These are phyloP conservation scores for Amylocystis lapponica DNA, from an alignment of 768 basidiomycete genomes.

Conservation along the genomic window DNA sequence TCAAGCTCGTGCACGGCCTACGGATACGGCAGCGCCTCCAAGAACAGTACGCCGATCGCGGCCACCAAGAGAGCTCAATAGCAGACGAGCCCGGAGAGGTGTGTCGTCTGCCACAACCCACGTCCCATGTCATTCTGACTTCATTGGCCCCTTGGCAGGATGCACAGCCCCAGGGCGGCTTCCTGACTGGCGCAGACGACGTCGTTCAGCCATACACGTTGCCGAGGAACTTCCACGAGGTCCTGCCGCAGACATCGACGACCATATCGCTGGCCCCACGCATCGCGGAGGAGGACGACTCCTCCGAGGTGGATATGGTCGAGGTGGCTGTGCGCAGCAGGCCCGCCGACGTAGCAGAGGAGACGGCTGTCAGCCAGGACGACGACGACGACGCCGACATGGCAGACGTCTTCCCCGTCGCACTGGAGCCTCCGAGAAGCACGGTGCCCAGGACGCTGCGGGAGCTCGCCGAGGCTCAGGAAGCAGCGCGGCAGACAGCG, in stretches of 20 bases:
- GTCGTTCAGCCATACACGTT: slow-evolving; percentile 70
- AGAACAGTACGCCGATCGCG: slow-evolving; percentile 55
- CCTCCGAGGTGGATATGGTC: background rate
- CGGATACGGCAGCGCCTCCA: slow-evolving; percentile 80
- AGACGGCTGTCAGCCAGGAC: slow-evolving; percentile 24
- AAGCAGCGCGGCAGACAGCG: slow-evolving; percentile 10
- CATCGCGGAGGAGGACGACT: slow-evolving; percentile 1
- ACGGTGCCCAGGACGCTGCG: slow-evolving; percentile 54
- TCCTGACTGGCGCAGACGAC: slow-evolving; percentile 62
- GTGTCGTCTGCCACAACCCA: background rate
- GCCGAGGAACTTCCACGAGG: slow-evolving; percentile 46
- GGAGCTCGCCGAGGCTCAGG: slow-evolving; percentile 56
- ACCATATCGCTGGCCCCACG: background rate
- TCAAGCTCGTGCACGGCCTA: slow-evolving; percentile 79
- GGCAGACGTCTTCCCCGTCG: slow-evolving; percentile 4
- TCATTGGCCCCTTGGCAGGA: slow-evolving; percentile 6
- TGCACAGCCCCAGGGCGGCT: slow-evolving; percentile 41
- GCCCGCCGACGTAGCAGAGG: background rate
- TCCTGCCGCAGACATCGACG: slow-evolving; percentile 11
- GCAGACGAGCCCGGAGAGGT: slow-evolving; percentile 7
- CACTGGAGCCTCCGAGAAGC: slow-evolving; percentile 1
- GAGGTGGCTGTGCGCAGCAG: background rate
- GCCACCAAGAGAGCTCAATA: background rate
- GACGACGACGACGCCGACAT: slow-evolving; percentile 24
- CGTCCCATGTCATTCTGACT: background rate